Conservation (phyloP, 2,329 filamentous ascomycete genomes). For the Fusarium piperis region DNA sequence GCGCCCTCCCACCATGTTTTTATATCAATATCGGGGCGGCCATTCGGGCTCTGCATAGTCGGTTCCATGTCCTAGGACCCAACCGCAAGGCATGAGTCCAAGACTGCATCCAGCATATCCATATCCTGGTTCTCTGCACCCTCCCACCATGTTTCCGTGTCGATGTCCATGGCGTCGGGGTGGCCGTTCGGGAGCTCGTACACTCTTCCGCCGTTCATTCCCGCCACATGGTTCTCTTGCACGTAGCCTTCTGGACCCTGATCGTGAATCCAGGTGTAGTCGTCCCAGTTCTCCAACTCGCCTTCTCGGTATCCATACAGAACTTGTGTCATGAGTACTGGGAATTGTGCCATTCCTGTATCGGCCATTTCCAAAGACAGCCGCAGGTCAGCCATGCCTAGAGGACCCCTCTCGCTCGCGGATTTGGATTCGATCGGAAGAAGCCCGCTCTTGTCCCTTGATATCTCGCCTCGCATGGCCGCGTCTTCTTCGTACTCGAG, state of each 20-base stretch:
- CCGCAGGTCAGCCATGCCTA: slow-evolving; percentile 82
- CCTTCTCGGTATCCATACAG: slow-evolving; percentile 78
- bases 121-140: slow-evolving; percentile 64
- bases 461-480: slow-evolving; percentile 76
- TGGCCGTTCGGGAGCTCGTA: slow-evolving; percentile 59
- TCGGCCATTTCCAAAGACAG: slow-evolving; percentile 81
- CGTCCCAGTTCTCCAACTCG: slow-evolving; percentile 74
- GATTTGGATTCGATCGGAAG: slow-evolving; percentile 84
- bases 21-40: slow-evolving; percentile 62
- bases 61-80: slow-evolving; percentile 44
- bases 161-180: slow-evolving; percentile 68
- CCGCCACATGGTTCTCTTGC: slow-evolving; percentile 45
- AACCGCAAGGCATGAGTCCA: slow-evolving; percentile 66
- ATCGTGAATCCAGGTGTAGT: slow-evolving; percentile 64
- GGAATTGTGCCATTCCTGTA: slow-evolving; percentile 79
- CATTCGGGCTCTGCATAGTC: slow-evolving; percentile 30
- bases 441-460: slow-evolving; percentile 78
- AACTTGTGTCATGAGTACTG: slow-evolving; percentile 76
- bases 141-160: slow-evolving; percentile 69
- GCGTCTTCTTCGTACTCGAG: slow-evolving; percentile 80
- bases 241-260: slow-evolving; percentile 39
- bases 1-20: slow-evolving; percentile 72
- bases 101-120: slow-evolving; percentile 62
- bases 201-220: slow-evolving; percentile 49
- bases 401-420: slow-evolving; percentile 73